These are phyloP conservation scores for Fusarium heterosporum DNA, from an alignment of 2,329 filamentous ascomycete genomes.

Conservation along the genomic window DNA sequence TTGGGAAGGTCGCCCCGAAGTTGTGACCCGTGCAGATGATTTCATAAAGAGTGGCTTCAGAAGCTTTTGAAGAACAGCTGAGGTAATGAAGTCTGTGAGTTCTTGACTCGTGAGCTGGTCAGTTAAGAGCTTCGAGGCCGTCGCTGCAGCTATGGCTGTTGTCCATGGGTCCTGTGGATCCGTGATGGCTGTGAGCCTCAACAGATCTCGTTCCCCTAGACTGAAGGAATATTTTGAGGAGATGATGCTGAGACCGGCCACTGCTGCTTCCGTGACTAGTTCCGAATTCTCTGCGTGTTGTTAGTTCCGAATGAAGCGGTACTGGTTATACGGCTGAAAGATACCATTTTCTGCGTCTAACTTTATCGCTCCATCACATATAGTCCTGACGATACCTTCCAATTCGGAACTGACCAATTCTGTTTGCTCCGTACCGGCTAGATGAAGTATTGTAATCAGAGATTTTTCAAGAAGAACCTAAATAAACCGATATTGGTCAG, in stretches of 20 bases:
- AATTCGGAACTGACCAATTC: neutral
- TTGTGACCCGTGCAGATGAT: constrained; percentile 57
- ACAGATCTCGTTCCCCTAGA: constrained; percentile 42
- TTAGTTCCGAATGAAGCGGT: neutral
- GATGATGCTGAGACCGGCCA: constrained; percentile 48
- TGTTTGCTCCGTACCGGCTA: neutral
- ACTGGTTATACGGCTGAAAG: neutral
- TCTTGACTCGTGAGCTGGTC: constrained; percentile 38
- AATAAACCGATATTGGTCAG: constrained; percentile 1
- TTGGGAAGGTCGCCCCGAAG: constrained; percentile 47
- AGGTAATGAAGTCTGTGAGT: constrained; percentile 58
- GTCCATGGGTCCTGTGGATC: constrained; percentile 55
- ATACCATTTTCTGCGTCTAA: constrained; percentile 8
- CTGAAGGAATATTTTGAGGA: constrained; percentile 7
- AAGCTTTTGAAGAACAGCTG: constrained; percentile 70
- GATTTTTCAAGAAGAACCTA: constrained; percentile 20
- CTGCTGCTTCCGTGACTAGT: constrained; percentile 42
- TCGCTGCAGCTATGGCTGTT: constrained; percentile 46
- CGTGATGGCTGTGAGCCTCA: constrained; percentile 51
- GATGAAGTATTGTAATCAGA: constrained; percentile 6
- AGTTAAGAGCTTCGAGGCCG: constrained; percentile 51
- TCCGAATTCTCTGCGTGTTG: neutral
- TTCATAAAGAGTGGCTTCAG: constrained; percentile 76
- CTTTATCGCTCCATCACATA: constrained; percentile 8
- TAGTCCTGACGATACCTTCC: neutral